Evolutionary conservation across 2,329 filamentous ascomycete species (phyloP).

Genomic region (Pseudogymnoascus sp.): DNA sequence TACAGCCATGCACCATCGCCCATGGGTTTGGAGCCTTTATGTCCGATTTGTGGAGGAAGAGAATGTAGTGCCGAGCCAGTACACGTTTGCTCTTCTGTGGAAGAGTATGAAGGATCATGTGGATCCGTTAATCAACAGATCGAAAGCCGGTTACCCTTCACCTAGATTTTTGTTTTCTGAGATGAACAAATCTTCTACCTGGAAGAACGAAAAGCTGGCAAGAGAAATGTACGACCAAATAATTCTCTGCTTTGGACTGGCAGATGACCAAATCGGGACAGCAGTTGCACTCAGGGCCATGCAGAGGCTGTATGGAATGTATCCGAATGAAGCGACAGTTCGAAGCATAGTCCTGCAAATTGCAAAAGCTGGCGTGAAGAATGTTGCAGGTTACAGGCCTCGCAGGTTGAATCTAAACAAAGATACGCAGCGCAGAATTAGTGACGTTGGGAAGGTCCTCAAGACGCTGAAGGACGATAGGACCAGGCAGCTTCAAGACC

Average conservation of each 20-base stretch:
- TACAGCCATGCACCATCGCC: constrained; percentile 17
- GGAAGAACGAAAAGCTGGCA: constrained; percentile 37
- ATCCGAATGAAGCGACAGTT: constrained; percentile 39
- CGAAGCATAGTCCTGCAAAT: constrained; percentile 43
- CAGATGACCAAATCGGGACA: constrained; percentile 41
- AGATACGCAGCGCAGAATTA: constrained; percentile 37
- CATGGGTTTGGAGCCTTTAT: constrained; percentile 24
- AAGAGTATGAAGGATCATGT: constrained; percentile 21
- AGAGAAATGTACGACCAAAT: constrained; percentile 45
- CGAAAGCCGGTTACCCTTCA: constrained; percentile 11
- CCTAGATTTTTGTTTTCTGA: constrained; percentile 35
- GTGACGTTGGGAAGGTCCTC: constrained; percentile 37
- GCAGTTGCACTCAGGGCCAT: constrained; percentile 42
- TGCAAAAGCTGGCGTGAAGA: constrained; percentile 32
- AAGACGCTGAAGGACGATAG: constrained; percentile 32
- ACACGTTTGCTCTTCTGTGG: constrained; percentile 28
- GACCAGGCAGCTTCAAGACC: constrained; percentile 19
- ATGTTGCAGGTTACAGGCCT: constrained; percentile 24
- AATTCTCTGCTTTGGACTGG: constrained; percentile 43
- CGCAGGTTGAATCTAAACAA: constrained; percentile 34
- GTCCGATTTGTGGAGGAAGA: constrained; percentile 15
- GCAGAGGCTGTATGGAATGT: constrained; percentile 35
- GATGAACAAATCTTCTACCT: constrained; percentile 35
- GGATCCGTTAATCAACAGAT: constrained; percentile 17
- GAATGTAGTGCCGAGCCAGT: constrained; percentile 22